Percentiles rank a stretch among this genome's conserved stretches.
phyloP scores from a whole-genome alignment of 2,329 filamentous ascomycete genomes.

The Aspergillus fumigatiaffinis region DNA sequence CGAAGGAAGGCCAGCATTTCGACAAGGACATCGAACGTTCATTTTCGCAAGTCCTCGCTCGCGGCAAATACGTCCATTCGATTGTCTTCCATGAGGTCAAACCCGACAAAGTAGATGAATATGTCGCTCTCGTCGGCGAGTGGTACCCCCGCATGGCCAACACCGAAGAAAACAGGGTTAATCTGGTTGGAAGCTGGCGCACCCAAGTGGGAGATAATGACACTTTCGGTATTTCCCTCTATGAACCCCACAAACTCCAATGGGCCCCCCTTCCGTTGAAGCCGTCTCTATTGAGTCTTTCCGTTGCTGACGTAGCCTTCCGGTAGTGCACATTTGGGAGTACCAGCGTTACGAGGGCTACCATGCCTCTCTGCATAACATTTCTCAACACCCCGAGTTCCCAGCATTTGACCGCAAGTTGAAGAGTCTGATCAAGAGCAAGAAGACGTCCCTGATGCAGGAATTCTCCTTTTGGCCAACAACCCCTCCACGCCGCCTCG shows the following conservation, averaged over 20 bases:
- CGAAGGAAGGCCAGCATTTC: conserved; percentile 87
- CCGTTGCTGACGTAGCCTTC: conserved; percentile 14
- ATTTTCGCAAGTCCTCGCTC: conserved; percentile 89
- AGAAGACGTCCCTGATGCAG: conserved; percentile 92
- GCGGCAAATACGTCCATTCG: conserved; percentile 97
- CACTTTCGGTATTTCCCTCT: conserved; percentile 72
- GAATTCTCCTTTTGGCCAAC: conserved; percentile 99
- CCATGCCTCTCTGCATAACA: conserved; percentile 83
- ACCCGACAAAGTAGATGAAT: conserved; percentile 92
- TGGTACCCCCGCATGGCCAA: conserved; percentile 92
- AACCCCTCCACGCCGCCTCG: conserved; percentile 79
- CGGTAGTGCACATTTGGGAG: conserved; percentile 95
- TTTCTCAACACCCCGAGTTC: conserved; percentile 79
- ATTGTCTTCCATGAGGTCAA: conserved; percentile 96
- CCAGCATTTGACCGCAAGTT: conserved; percentile 79
- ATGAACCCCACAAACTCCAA: background rate
- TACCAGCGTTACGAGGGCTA: conserved; percentile 97
- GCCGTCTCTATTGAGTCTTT: conserved; percentile 18
- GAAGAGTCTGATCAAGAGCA: conserved; percentile 76
- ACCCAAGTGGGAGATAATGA: conserved; percentile 97
- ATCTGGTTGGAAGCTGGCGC: conserved; percentile 96
- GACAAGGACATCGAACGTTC: conserved; percentile 94
- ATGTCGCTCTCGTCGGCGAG: conserved; percentile 78
- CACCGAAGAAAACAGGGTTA: conserved; percentile 83
- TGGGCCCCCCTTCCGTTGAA: background rate